Evolutionary conservation across 768 basidiomycete species (phyloP).

Genomic region (Paxillus involutus): DNA sequence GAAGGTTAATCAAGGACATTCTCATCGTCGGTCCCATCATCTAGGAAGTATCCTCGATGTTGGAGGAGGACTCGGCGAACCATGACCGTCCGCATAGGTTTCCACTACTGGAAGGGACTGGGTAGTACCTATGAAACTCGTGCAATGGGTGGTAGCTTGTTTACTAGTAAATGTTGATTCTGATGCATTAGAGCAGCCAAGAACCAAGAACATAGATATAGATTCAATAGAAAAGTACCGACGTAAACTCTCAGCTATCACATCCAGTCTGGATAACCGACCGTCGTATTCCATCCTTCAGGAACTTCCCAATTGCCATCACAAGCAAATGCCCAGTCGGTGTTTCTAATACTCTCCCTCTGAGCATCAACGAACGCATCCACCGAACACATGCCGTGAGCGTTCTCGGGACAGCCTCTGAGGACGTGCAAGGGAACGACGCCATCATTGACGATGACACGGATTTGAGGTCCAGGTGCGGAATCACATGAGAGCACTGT

Average conservation of each 20-base stretch:
- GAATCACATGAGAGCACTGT: slow-evolving; percentile 62
- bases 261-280: slow-evolving; percentile 48
- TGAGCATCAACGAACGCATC: slow-evolving; percentile 68
- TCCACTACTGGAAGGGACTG: too few relatives aligned
- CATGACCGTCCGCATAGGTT: too few relatives aligned
- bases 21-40: too few relatives aligned
- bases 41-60: too few relatives aligned
- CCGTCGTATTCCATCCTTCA: slow-evolving; percentile 71
- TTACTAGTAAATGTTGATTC: too few relatives aligned
- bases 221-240: too few relatives aligned
- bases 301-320: slow-evolving; percentile 70
- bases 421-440: slow-evolving; percentile 75
- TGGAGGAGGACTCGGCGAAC: too few relatives aligned
- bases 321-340: slow-evolving; percentile 74
- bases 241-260: background rate
- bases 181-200: too few relatives aligned
- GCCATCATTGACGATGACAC: slow-evolving; percentile 83
- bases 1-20: too few relatives aligned
- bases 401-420: slow-evolving; percentile 64
- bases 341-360: slow-evolving; percentile 58
- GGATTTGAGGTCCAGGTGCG: slow-evolving; percentile 56
- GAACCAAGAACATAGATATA: too few relatives aligned
- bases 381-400: slow-evolving; percentile 75
- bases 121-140: too few relatives aligned
- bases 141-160: too few relatives aligned